These are phyloP conservation scores for Solanum neorickii DNA, from an alignment of 257 asterid genomes.

Conservation along the genomic window DNA sequence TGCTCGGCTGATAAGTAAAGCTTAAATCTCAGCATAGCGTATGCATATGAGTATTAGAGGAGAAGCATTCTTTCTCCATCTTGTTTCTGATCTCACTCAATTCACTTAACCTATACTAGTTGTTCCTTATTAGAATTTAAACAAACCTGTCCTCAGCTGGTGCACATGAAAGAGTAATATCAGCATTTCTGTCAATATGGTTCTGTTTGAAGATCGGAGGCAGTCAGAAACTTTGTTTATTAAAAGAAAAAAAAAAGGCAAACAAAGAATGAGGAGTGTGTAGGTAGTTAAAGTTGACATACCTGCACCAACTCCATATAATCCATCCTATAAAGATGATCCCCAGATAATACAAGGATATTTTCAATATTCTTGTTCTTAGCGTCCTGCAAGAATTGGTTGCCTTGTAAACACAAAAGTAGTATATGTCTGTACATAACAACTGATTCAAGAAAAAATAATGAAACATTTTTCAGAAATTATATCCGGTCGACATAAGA, in stretches of 20 bases:
- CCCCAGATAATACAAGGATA: conserved; percentile 76
- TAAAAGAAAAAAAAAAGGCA: background rate
- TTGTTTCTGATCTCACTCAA: background rate
- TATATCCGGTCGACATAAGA: background rate
- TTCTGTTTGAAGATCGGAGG: conserved; percentile 41
- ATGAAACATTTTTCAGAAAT: background rate
- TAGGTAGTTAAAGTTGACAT: background rate
- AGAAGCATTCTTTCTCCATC: background rate
- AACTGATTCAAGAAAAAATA: background rate
- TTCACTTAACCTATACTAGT: background rate
- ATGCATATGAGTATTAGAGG: background rate
- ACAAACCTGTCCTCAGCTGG: conserved; percentile 71
- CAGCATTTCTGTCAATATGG: conserved; percentile 86
- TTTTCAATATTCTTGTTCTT: conserved; percentile 78
- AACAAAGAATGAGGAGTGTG: background rate
- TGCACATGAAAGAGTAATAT: conserved; percentile 82
- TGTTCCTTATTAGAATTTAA: background rate
- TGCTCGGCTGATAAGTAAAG: conserved; percentile 61
- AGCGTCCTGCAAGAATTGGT: conserved; percentile 49
- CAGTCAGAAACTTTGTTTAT: background rate
- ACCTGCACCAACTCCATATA: conserved; percentile 95
- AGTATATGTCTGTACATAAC: background rate
- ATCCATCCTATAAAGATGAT: conserved; percentile 94
- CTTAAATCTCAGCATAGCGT: background rate
- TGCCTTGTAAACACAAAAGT: background rate